Conservation (phyloP, 148 eudicot species). For the Rheum nobile region DNA sequence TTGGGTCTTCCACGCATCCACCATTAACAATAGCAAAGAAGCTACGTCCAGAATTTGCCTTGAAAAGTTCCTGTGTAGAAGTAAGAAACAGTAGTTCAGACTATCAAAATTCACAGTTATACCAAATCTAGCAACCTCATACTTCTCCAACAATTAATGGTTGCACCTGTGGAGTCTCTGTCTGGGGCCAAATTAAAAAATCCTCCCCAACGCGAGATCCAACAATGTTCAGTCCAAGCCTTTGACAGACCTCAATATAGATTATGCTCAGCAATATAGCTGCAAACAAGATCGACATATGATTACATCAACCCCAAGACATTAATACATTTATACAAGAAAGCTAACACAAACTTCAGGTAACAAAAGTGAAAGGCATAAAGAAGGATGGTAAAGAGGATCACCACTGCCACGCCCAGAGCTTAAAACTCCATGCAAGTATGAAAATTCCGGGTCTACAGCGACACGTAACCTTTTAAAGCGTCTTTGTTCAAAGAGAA, state of each 20-base stretch:
- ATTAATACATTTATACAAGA: conserved; percentile 1
- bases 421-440: conserved; percentile 69
- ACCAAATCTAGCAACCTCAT: neutral
- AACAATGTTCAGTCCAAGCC: conserved; percentile 79
- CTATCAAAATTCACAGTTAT: conserved; percentile 2
- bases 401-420: conserved; percentile 73
- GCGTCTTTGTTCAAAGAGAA: conserved; percentile 64
- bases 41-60: conserved; percentile 68
- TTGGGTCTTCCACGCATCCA: conserved; percentile 74
- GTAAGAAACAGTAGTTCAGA: conserved; percentile 7
- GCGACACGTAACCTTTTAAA: conserved; percentile 61
- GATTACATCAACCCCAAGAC: neutral
- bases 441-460: conserved; percentile 63
- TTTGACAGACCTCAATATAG: conserved; percentile 81
- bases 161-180: conserved; percentile 66
- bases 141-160: neutral
- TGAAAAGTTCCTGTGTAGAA: conserved; percentile 64
- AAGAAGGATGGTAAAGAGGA: conserved; percentile 5
- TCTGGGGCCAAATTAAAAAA: conserved; percentile 89
- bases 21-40: conserved; percentile 84
- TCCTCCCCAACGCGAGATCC: conserved; percentile 96
- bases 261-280: conserved; percentile 81
- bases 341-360: neutral
- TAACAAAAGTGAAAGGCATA: neutral
- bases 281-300: conserved; percentile 29